Evolutionary conservation across 139 green algal genomes (phyloP).

Genomic region (Yamagishiella unicocca): DNA sequence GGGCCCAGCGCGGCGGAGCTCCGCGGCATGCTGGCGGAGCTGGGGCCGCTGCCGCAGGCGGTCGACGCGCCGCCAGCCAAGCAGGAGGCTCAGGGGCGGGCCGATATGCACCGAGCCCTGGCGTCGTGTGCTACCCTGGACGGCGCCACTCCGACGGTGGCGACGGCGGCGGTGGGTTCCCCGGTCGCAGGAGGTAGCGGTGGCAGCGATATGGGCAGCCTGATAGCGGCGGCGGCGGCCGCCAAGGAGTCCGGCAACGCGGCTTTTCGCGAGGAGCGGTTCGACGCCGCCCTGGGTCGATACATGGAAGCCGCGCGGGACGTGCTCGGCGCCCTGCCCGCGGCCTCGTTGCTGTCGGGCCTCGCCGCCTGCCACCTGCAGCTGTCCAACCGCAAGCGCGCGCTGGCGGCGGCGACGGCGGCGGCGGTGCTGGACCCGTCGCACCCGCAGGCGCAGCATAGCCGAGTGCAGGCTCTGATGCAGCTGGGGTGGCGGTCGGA

Average conservation of each 20-base stretch:
- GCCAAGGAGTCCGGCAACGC: slow-evolving; percentile 29
- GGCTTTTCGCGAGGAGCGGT: background rate
- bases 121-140: background rate
- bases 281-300: background rate
- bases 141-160: background rate
- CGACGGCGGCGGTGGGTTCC: background rate
- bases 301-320: background rate
- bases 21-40: background rate
- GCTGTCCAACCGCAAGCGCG: background rate
- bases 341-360: background rate
- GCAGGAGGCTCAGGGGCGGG: background rate
- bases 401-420: background rate
- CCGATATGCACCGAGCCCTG: background rate
- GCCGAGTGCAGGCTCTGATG: background rate
- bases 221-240: background rate
- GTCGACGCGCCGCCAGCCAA: background rate
- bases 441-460: background rate
- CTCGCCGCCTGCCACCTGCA: slow-evolving; percentile 19
- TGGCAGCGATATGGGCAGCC: background rate
- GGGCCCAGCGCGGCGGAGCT: background rate
- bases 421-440: background rate
- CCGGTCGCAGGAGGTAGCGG: background rate
- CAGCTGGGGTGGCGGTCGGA: slow-evolving; percentile 34
- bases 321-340: background rate
- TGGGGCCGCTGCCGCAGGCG: background rate